These are phyloP conservation scores for Aspergillus sparsus DNA, from an alignment of 495 filamentous ascomycete species.

Conservation along the genomic window DNA sequence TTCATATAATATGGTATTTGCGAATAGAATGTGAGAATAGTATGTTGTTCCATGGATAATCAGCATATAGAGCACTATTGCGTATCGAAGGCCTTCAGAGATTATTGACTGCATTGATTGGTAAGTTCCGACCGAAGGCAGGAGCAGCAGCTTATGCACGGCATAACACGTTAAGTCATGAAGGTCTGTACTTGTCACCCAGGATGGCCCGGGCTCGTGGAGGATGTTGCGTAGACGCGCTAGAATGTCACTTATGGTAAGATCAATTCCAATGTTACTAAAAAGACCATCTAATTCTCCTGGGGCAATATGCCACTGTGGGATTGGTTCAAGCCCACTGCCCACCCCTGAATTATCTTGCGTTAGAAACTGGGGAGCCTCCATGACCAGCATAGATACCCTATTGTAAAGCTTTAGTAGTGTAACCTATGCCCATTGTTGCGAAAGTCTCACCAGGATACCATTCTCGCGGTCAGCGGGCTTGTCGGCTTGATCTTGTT, in stretches of 20 bases:
- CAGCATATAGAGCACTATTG: slow-evolving; percentile 51
- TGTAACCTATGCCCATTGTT: neutral
- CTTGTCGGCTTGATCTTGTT: slow-evolving; percentile 46
- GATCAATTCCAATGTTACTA: slow-evolving; percentile 29
- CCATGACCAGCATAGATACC: slow-evolving; percentile 54
- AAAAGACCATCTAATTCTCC: slow-evolving; percentile 13
- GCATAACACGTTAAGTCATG: slow-evolving; percentile 55
- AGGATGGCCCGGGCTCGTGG: slow-evolving; percentile 23
- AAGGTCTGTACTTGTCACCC: slow-evolving; percentile 39
- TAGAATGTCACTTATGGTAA: slow-evolving; percentile 39
- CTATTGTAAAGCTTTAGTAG: slow-evolving; percentile 28
- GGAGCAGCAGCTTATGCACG: slow-evolving; percentile 46
- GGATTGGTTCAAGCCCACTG: slow-evolving; percentile 45
- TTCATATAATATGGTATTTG: slow-evolving; percentile 34
- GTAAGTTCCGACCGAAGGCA: slow-evolving; percentile 16
- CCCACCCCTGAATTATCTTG: slow-evolving; percentile 51
- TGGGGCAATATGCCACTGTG: slow-evolving; percentile 44
- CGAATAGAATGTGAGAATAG: slow-evolving; percentile 47
- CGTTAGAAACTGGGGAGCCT: slow-evolving; percentile 48
- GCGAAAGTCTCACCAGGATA: slow-evolving; percentile 44
- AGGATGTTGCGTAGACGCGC: slow-evolving; percentile 45
- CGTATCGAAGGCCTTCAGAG: slow-evolving; percentile 48
- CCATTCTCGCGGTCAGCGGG: slow-evolving; percentile 53
- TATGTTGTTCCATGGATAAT: slow-evolving; percentile 53
- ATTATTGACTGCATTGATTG: slow-evolving; percentile 23